These are phyloP conservation scores for Xanthoconium separans DNA, from an alignment of 1,284 basidiomycete genomes.

Conservation along the genomic window DNA sequence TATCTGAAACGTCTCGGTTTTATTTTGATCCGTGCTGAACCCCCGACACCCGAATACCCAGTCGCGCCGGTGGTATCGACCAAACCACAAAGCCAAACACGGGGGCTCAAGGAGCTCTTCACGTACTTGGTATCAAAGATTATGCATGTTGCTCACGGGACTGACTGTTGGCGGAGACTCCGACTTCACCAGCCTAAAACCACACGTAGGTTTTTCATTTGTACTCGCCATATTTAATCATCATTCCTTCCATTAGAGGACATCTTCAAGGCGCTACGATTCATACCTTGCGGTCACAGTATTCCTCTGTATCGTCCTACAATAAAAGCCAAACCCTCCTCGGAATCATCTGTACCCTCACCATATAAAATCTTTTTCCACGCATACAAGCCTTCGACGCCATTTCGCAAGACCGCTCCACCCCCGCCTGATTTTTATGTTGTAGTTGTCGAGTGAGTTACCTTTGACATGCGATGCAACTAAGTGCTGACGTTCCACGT, in stretches of 20 bases:
- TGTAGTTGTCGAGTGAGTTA: conserved; percentile 78
- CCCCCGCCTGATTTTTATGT: conserved; percentile 86
- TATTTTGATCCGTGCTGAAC: conserved; percentile 71
- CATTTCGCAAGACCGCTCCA: conserved; percentile 79
- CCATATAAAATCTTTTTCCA: conserved; percentile 89
- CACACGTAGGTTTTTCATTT: conserved; percentile 13
- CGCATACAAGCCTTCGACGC: conserved; percentile 87
- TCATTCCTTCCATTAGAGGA: conserved; percentile 43
- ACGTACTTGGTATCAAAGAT: conserved; percentile 33
- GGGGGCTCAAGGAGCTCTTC: conserved; percentile 37
- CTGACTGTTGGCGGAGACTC: conserved; percentile 61
- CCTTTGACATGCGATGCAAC: background rate
- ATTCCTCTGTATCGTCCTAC: conserved; percentile 36
- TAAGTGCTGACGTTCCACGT: background rate
- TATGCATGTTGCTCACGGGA: conserved; percentile 14
- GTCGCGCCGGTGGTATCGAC: conserved; percentile 37
- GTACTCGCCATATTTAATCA: background rate
- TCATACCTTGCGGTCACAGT: conserved; percentile 68
- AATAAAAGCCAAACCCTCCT: conserved; percentile 3
- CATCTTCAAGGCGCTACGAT: conserved; percentile 71
- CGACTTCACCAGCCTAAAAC: conserved; percentile 38
- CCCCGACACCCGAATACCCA: conserved; percentile 63
- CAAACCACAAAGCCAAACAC: conserved; percentile 27
- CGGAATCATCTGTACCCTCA: conserved; percentile 35
- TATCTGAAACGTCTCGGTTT: conserved; percentile 93